phyloP scores from a whole-genome alignment of 2,329 filamentous ascomycete genomes.

The Mycocentrospora acerina region DNA sequence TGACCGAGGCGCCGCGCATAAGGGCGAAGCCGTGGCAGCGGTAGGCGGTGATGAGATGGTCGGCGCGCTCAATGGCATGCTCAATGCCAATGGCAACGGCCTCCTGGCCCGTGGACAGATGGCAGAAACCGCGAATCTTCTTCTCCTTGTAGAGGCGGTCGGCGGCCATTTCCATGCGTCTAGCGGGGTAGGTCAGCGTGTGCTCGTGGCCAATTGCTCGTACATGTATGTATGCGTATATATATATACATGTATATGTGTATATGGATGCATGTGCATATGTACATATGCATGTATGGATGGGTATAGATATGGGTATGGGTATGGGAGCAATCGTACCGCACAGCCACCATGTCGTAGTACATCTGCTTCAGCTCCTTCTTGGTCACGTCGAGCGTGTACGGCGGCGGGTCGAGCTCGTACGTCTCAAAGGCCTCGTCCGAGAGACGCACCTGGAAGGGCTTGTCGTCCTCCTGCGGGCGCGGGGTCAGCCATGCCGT shows the following conservation, averaged over 20 bases:
- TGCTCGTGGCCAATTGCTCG: neutral
- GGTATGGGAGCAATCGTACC: constrained; percentile 60
- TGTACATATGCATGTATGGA: constrained; percentile 1
- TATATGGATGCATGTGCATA: too few relatives aligned
- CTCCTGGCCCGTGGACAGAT: constrained; percentile 96
- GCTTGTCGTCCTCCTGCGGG: constrained; percentile 83
- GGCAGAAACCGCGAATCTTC: constrained; percentile 99
- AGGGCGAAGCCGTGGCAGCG: constrained; percentile 97
- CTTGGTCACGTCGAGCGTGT: constrained; percentile 93
- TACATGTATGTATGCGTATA: too few relatives aligned
- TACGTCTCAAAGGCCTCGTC: constrained; percentile 99
- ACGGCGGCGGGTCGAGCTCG: constrained; percentile 93
- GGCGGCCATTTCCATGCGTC: constrained; percentile 99
- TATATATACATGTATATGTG: constrained; percentile 8
- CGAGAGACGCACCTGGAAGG: constrained; percentile 87
- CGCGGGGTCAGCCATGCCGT: constrained; percentile 29
- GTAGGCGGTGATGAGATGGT: constrained; percentile 97
- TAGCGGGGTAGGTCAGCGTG: constrained; percentile 43
- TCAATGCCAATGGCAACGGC: constrained; percentile 96
- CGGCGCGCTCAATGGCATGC: constrained; percentile 85
- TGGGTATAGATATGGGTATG: too few relatives aligned
- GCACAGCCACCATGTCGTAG: constrained; percentile 90
- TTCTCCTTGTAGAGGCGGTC: constrained; percentile 99
- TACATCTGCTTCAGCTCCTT: constrained; percentile 99
- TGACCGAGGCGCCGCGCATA: constrained; percentile 90